phyloP scores from a whole-genome alignment of 176 grass and related monocot genomes.

The Zizania latifolia region DNA sequence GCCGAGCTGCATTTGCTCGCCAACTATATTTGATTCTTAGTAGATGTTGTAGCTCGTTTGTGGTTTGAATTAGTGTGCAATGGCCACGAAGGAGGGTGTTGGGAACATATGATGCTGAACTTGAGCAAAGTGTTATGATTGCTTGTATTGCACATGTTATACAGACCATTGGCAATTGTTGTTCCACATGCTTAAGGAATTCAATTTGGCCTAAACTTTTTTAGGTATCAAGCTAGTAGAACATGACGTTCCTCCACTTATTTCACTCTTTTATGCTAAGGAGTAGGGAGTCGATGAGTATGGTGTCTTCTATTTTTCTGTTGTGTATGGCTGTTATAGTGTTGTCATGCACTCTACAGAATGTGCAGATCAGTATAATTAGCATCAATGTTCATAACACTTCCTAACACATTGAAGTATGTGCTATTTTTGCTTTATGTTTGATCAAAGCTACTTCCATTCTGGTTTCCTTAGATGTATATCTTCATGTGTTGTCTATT shows the following conservation, averaged over 20 bases:
- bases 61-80: neutral
- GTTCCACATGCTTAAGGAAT: neutral
- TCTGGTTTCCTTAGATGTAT: neutral
- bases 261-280: too few relatives aligned
- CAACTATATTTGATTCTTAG: conserved; percentile 20
- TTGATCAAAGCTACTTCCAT: neutral
- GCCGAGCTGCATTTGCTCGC: conserved; percentile 17
- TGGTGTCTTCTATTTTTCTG: neutral
- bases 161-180: neutral
- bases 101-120: neutral
- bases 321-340: neutral
- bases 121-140: neutral
- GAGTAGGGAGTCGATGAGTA: too few relatives aligned
- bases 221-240: neutral
- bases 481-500: too few relatives aligned
- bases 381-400: neutral
- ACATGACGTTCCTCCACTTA: neutral
- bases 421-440: conserved; percentile 7
- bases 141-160: neutral
- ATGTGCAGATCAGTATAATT: neutral
- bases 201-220: neutral
- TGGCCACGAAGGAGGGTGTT: neutral
- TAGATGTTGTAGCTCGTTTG: neutral
- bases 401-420: neutral
- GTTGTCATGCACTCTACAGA: neutral